Evolutionary conservation across 2,329 filamentous ascomycete genomes (phyloP).

Genomic region (Blastomyces parvus): DNA sequence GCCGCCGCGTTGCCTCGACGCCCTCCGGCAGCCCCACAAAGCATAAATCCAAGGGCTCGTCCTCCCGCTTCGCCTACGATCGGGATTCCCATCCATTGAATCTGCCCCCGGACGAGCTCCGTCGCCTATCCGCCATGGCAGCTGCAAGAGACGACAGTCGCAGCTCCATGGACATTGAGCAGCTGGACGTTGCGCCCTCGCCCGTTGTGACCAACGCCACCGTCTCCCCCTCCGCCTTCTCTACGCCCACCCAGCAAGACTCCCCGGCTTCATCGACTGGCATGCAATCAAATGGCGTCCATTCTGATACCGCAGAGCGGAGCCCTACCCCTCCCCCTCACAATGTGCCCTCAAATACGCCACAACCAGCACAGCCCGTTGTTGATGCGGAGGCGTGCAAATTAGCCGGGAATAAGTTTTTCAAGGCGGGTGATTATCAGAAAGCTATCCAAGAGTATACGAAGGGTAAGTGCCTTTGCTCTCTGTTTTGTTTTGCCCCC

Average conservation of each 20-base stretch:
- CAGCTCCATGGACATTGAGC: slow-evolving; percentile 69
- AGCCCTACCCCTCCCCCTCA: slow-evolving; percentile 41
- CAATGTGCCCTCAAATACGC: slow-evolving; percentile 40
- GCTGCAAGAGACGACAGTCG: slow-evolving; percentile 40
- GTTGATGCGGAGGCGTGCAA: slow-evolving; percentile 90
- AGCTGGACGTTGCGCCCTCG: slow-evolving; percentile 43
- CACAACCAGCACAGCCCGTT: slow-evolving; percentile 34
- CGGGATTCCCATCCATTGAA: slow-evolving; percentile 76
- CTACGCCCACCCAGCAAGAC: slow-evolving; percentile 19
- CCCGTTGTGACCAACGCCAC: slow-evolving; percentile 14
- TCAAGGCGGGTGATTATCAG: slow-evolving; percentile 85
- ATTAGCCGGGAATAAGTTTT: slow-evolving; percentile 86
- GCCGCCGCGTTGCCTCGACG: slow-evolving; percentile 23
- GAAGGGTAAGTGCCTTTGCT: slow-evolving; percentile 58
- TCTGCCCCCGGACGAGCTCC: slow-evolving; percentile 77
- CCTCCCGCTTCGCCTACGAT: slow-evolving; percentile 29
- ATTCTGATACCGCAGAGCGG: slow-evolving; percentile 26
- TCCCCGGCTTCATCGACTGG: slow-evolving; percentile 21
- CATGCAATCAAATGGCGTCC: slow-evolving; percentile 28
- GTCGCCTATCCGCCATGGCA: slow-evolving; percentile 56
- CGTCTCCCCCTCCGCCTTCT: slow-evolving; percentile 30
- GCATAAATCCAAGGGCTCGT: not conserved
- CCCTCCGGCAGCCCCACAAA: slow-evolving; percentile 5
- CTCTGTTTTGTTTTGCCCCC: slow-evolving; percentile 6
- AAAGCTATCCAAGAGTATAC: slow-evolving; percentile 88